Percentiles rank a stretch among this genome's conserved stretches.
phyloP scores from a whole-genome alignment of 495 filamentous ascomycete genomes.

The Penicillium alfredii region DNA sequence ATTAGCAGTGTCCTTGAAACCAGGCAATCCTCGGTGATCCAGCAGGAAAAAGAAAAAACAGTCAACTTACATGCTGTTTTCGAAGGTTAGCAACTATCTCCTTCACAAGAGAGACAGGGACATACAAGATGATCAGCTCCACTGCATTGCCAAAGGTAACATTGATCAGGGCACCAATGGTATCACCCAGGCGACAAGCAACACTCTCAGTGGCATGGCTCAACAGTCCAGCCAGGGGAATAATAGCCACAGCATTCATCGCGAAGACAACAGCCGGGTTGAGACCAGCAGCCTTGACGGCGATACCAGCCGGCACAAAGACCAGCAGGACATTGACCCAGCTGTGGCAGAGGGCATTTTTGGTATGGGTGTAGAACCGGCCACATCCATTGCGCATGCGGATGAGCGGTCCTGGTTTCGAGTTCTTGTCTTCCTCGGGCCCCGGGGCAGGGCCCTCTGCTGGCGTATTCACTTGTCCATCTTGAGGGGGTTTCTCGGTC shows the following conservation, averaged over 20 bases:
- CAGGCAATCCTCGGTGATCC: too few species aligned
- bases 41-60: too few species aligned
- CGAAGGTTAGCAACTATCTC: too few species aligned
- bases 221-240: slow-evolving; percentile 75
- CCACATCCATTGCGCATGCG: slow-evolving; percentile 31
- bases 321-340: slow-evolving; percentile 74
- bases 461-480: slow-evolving; percentile 36
- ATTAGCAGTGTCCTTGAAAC: too few species aligned
- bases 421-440: slow-evolving; percentile 15
- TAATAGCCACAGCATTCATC: slow-evolving; percentile 77
- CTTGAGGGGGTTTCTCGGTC: slow-evolving; percentile 11
- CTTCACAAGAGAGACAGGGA: too few species aligned
- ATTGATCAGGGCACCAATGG: slow-evolving; percentile 74
- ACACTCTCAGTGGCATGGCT: slow-evolving; percentile 78
- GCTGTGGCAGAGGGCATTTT: slow-evolving; percentile 46
- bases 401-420: slow-evolving; percentile 23
- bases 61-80: too few species aligned
- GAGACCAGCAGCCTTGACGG: slow-evolving; percentile 47
- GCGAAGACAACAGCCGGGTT: slow-evolving; percentile 57
- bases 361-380: slow-evolving; percentile 36
- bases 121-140: slow-evolving; percentile 87
- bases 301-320: slow-evolving; percentile 77
- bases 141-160: slow-evolving; percentile 89
- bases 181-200: slow-evolving; percentile 70
- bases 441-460: slow-evolving; percentile 16